These are phyloP conservation scores for Pleurotus ostreatus DNA, from an alignment of 768 basidiomycete genomes.

Conservation along the genomic window DNA sequence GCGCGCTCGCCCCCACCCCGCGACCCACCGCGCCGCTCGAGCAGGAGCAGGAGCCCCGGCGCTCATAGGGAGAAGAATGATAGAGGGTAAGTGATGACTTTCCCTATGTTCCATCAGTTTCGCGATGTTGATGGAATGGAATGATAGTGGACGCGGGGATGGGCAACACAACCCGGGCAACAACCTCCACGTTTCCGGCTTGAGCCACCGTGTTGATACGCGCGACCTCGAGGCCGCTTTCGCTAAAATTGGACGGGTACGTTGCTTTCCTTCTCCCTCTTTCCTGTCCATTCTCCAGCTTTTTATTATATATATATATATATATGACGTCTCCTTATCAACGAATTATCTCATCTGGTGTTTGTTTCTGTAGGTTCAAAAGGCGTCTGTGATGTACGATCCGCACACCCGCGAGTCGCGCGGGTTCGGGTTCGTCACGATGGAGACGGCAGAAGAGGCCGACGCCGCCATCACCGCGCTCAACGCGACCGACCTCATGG, in stretches of 20 bases:
- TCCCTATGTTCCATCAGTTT: conserved; percentile 16
- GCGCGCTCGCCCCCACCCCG: conserved; percentile 34
- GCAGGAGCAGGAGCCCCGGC: conserved; percentile 76
- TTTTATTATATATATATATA: not conserved
- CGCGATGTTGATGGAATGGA: conserved; percentile 1
- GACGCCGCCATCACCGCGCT: conserved; percentile 86
- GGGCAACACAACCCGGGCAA: conserved; percentile 64
- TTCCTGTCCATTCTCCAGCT: not conserved
- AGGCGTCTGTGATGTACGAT: conserved; percentile 70
- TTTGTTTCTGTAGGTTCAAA: conserved; percentile 50
- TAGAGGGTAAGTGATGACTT: conserved; percentile 45
- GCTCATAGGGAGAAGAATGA: conserved; percentile 31
- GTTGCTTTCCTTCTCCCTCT: conserved; percentile 21
- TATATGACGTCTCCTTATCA: too few relatives aligned
- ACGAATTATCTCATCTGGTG: too few relatives aligned
- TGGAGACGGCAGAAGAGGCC: conserved; percentile 76
- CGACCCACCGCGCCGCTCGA: conserved; percentile 57
- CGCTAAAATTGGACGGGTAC: conserved; percentile 79
- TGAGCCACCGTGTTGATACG: conserved; percentile 62
- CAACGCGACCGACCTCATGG: conserved; percentile 81
- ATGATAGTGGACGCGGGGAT: conserved; percentile 36
- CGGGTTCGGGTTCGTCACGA: conserved; percentile 80
- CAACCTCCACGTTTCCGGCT: conserved; percentile 59
- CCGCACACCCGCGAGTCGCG: conserved; percentile 66
- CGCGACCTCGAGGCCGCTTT: conserved; percentile 88